Evolutionary conservation across 768 basidiomycete genomes (phyloP), one percentile per base, ranked within the genome.

Genomic region (Naganishia kalamii): DNA sequence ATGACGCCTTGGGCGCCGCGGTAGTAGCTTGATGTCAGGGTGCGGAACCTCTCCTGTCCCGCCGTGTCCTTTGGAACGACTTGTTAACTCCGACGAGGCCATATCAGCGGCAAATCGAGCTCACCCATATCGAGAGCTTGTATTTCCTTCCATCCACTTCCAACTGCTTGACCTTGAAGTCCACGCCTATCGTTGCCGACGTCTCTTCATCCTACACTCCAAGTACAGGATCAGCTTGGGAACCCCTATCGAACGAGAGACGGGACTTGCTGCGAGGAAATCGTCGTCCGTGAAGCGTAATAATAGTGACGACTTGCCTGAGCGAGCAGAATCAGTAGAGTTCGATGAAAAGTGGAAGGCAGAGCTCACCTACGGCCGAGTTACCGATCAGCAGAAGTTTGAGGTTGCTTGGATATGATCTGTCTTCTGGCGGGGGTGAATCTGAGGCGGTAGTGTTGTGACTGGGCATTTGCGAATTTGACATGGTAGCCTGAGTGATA

Each of bases 271-370:
- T 7, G 89, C 87, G 21, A 97, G 80, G 87, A 92, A 97, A 71
- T 90, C 89, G 79, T 94, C 89, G 75, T 97, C 93, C 2, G 92
- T 92, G 81, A 97, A 98, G n/a, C 94, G 84, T 10, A 98, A 81
- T 3, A 98, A 78, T 15, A 98, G 81, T 70, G 90, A 92, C 21
- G 77, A 78, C 70, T 78, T 78, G 65, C 77, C 76, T 77, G 49
- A 60, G 17, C 32, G n/a, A 51, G 19, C 11, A 19, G 21, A 47
- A 35, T 60, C 10, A 60, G 30, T 57, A 1, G n/a, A 13, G 4
- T n/a, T 37, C 35, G 21, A 8, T 35, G 33, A 25, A 44, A 43
- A 21, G 33, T 5, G 4, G 37, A 30, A 43, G n/a, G 8, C 6
- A 44, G 12, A 2, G 90, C 82, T 92, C 90, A 71, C 94, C 94